A percentile compares a stretch with the other conserved stretches of the same genome.
Conservation (phyloP, 352 stramenopile species). For the Globisporangium carolinianum region DNA sequence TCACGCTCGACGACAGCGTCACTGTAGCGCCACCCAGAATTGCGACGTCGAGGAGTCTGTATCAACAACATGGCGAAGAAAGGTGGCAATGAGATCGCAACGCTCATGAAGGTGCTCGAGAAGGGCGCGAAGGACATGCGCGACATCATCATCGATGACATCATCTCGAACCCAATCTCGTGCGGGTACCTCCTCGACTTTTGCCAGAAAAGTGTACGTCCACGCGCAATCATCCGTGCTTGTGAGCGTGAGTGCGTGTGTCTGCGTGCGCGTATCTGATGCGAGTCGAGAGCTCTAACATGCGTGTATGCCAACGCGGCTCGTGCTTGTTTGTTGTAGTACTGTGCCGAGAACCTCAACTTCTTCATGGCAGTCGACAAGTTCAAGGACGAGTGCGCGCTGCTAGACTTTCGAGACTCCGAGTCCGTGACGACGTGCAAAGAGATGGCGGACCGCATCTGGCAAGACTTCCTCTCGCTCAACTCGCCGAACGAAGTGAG, state of each 20-base stretch:
- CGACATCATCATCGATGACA: slow-evolving; percentile 79
- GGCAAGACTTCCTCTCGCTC: slow-evolving; percentile 73
- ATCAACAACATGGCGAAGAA: slow-evolving; percentile 45
- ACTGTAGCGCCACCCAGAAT: no score
- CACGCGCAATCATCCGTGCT: no score
- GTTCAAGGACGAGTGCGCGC: slow-evolving; percentile 74
- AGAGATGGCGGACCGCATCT: slow-evolving; percentile 81
- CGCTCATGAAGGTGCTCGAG: slow-evolving; percentile 57
- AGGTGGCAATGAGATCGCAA: slow-evolving; percentile 60
- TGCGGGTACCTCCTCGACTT: slow-evolving; percentile 82
- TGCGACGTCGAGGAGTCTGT: no score
- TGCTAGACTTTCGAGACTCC: slow-evolving; percentile 75
- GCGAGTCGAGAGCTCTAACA: no score
- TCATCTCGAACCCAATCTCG: slow-evolving; percentile 82
- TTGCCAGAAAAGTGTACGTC: slow-evolving; percentile 77
- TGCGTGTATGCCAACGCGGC: no score
- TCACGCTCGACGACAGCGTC: no score
- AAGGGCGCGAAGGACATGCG: slow-evolving; percentile 65
- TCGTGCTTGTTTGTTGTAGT: slow-evolving; percentile 19
- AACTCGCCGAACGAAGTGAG: slow-evolving; percentile 84
- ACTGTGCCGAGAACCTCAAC: slow-evolving; percentile 80
- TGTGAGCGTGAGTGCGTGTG: neutral
- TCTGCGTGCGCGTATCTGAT: neutral
- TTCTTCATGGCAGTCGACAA: slow-evolving; percentile 87
- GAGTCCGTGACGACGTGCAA: slow-evolving; percentile 76